phyloP scores from a whole-genome alignment of 2,329 filamentous ascomycete genomes.

The Clonostachys solani region DNA sequence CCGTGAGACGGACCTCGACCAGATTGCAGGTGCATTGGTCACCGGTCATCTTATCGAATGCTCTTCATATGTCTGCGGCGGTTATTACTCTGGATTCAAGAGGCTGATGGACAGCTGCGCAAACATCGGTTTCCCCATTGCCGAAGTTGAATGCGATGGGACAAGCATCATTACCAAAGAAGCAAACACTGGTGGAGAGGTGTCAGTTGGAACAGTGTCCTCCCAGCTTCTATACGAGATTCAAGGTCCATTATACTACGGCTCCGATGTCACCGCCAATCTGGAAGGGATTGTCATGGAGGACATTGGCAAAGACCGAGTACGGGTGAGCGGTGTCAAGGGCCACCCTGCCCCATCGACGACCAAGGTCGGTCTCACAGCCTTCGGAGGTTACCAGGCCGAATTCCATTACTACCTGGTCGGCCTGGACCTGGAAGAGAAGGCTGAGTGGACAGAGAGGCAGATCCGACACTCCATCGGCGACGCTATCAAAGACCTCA shows the following conservation, averaged over 20 bases:
- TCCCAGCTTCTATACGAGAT: conserved; percentile 34
- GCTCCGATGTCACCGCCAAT: conserved; percentile 32
- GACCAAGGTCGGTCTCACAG: conserved; percentile 32
- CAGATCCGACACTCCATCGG: conserved; percentile 22
- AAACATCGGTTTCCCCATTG: conserved; percentile 24
- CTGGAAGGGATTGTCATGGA: conserved; percentile 36
- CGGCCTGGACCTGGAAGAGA: conserved; percentile 32
- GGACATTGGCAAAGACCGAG: conserved; percentile 26
- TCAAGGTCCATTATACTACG: conserved; percentile 33
- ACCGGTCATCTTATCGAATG: conserved; percentile 50
- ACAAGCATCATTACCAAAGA: conserved; percentile 25
- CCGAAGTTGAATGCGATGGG: conserved; percentile 21
- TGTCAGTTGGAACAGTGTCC: conserved; percentile 17
- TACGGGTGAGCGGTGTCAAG: conserved; percentile 24
- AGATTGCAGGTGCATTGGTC: conserved; percentile 40
- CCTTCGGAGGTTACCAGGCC: conserved; percentile 33
- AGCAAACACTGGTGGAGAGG: conserved; percentile 21
- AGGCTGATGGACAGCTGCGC: conserved; percentile 11
- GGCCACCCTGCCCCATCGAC: conserved; percentile 21
- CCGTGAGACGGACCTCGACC: conserved; percentile 32
- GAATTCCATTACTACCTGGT: conserved; percentile 34
- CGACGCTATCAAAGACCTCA: conserved; percentile 18
- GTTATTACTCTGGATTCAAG: conserved; percentile 45
- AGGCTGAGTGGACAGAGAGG: conserved; percentile 30
- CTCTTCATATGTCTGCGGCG: conserved; percentile 45